phyloP scores from a whole-genome alignment of 495 filamentous ascomycete genomes.

The Elaphomyces granulatus region DNA sequence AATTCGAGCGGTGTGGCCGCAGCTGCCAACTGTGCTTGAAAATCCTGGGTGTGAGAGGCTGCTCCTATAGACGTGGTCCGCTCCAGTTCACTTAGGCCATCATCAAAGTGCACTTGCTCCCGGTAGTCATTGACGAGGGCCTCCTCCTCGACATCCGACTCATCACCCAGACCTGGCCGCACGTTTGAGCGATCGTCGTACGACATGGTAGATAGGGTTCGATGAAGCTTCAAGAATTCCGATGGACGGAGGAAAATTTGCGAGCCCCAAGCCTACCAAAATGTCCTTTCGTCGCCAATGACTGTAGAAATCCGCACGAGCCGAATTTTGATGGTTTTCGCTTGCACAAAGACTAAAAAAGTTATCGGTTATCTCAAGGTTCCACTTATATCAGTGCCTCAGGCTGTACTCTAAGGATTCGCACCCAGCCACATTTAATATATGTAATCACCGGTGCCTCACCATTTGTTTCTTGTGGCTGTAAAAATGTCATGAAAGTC shows the following conservation, averaged over 20 bases:
- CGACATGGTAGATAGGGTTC: constrained; percentile 20
- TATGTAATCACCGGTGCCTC: too few species aligned
- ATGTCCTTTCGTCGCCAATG: not conserved
- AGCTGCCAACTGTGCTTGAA: constrained; percentile 75
- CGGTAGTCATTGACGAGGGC: constrained; percentile 85
- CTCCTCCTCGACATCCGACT: constrained; percentile 89
- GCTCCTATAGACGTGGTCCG: constrained; percentile 39
- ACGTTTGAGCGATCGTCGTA: constrained; percentile 38
- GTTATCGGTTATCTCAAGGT: too few species aligned
- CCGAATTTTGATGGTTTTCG: constrained; percentile 42
- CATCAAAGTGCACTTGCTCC: constrained; percentile 86
- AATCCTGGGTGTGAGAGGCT: constrained; percentile 49
- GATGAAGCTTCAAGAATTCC: not conserved
- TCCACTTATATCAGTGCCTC: too few species aligned
- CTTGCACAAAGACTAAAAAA: constrained; percentile 19
- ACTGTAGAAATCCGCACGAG: constrained; percentile 8
- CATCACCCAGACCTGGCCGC: constrained; percentile 48
- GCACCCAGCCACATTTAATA: too few species aligned
- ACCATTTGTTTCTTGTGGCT: too few species aligned
- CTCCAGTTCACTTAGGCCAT: constrained; percentile 66
- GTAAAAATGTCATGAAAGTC: too few species aligned
- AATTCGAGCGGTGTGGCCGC: constrained; percentile 93
- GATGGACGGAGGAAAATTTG: not conserved
- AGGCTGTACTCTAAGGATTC: too few species aligned
- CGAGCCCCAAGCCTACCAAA: not conserved